A percentile compares a stretch with the other conserved stretches of the same genome.
Evolutionary conservation across 2,329 filamentous ascomycete species (phyloP).

Genomic region (Penicillium crustosum): DNA sequence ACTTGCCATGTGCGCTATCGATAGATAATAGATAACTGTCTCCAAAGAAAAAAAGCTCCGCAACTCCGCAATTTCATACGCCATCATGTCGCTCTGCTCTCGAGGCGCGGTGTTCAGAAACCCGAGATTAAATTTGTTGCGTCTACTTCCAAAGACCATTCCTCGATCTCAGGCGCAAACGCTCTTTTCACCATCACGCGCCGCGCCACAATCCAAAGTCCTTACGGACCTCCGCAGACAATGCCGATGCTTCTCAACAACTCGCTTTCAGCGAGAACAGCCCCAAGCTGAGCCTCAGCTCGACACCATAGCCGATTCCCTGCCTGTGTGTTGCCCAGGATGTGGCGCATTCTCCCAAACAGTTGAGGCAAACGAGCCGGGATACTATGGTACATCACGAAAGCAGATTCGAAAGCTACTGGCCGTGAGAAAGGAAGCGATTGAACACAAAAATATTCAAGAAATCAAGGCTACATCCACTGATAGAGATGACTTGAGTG

Average conservation of each 20-base stretch:
- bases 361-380: constrained; percentile 54
- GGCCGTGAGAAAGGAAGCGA: constrained; percentile 20
- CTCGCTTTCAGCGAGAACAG: constrained; percentile 8
- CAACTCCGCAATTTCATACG: constrained; percentile 15
- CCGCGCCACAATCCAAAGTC: not conserved
- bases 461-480: constrained; percentile 20
- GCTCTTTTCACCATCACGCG: not conserved
- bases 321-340: constrained; percentile 60
- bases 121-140: constrained; percentile 10
- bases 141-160: not conserved
- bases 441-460: constrained; percentile 9
- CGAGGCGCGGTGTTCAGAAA: constrained; percentile 26
- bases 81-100: constrained; percentile 32
- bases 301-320: constrained; percentile 19
- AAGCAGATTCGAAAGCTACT: constrained; percentile 47
- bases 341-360: constrained; percentile 63
- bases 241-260: constrained; percentile 24
- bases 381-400: constrained; percentile 56
- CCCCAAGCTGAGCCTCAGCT: constrained; percentile 11
- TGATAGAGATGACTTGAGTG: constrained; percentile 2
- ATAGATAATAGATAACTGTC: constrained; percentile 23
- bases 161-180: not conserved
- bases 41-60: constrained; percentile 24
- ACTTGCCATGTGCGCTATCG: constrained; percentile 25
- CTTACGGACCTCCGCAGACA: constrained; percentile 7